Conservation (phyloP, 2,329 filamentous ascomycete species). For the Chrysoporthe puriensis region DNA sequence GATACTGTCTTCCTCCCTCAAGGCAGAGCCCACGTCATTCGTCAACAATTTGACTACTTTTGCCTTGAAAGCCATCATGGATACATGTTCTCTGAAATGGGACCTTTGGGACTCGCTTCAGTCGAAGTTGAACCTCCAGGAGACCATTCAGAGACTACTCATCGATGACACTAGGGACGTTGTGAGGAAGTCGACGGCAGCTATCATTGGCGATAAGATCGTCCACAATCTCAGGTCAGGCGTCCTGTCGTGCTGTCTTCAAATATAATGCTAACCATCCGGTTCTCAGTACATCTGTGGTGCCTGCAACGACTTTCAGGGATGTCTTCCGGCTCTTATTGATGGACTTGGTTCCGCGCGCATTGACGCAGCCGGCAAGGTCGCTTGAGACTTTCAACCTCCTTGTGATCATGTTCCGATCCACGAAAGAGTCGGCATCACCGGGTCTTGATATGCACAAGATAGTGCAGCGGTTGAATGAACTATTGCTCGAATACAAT, state of each 20-base stretch:
- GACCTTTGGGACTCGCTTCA: constrained; percentile 46
- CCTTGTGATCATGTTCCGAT: constrained; percentile 45
- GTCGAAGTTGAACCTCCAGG: constrained; percentile 33
- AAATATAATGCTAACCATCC: constrained; percentile 16
- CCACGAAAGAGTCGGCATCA: constrained; percentile 41
- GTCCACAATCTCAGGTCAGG: constrained; percentile 24
- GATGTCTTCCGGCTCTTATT: constrained; percentile 53
- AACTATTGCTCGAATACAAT: constrained; percentile 36
- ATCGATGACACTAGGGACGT: constrained; percentile 41
- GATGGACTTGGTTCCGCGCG: constrained; percentile 42
- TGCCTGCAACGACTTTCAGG: constrained; percentile 44
- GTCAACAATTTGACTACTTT: constrained; percentile 40
- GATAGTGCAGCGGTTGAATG: constrained; percentile 34
- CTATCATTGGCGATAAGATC: constrained; percentile 40
- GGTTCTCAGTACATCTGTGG: constrained; percentile 33
- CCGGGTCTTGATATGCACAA: constrained; percentile 36
- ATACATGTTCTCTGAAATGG: constrained; percentile 43
- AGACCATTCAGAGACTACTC: constrained; percentile 41
- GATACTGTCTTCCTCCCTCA: constrained; percentile 34
- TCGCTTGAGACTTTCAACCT: constrained; percentile 53
- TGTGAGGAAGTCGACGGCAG: constrained; percentile 43
- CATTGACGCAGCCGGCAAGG: constrained; percentile 37
- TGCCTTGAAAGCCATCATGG: constrained; percentile 45
- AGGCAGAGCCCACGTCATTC: constrained; percentile 32
- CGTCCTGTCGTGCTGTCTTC: constrained; percentile 12